Conservation (phyloP, 2,329 filamentous ascomycete species). For the Cercospora citrullina region DNA sequence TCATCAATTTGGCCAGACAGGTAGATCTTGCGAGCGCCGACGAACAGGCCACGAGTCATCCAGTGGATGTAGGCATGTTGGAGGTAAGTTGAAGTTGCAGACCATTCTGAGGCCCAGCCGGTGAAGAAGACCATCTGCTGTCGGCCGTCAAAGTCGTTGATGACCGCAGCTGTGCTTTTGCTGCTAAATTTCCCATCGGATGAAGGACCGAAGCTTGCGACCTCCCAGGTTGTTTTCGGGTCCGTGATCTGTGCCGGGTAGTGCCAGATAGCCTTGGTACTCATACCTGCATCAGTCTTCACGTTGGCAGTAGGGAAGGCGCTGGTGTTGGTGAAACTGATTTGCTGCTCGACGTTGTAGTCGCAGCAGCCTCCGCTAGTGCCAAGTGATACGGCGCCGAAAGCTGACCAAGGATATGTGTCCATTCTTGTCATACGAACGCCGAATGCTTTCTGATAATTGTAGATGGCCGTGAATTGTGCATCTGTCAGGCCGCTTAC, state of each 20-base stretch:
- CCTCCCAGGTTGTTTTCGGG: slow-evolving; percentile 11
- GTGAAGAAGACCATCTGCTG: slow-evolving; percentile 19
- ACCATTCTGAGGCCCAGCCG: slow-evolving; percentile 17
- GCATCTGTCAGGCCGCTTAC: slow-evolving; percentile 8
- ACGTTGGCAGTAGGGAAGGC: slow-evolving; percentile 9
- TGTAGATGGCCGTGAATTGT: slow-evolving; percentile 13
- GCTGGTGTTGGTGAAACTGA: slow-evolving; percentile 16
- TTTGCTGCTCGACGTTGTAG: slow-evolving; percentile 10
- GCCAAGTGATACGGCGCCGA: slow-evolving; percentile 8
- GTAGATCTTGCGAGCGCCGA: slow-evolving; percentile 13
- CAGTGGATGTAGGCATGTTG: slow-evolving; percentile 18
- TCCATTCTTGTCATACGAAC: slow-evolving; percentile 16
- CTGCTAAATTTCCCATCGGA: not conserved
- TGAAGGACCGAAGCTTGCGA: slow-evolving; percentile 8
- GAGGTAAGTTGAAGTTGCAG: slow-evolving; percentile 9
- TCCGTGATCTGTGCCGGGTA: slow-evolving; percentile 13
- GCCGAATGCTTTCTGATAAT: slow-evolving; percentile 15
- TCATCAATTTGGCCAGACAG: slow-evolving; percentile 13
- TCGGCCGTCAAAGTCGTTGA: slow-evolving; percentile 14
- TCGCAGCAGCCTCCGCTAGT: slow-evolving; percentile 12
- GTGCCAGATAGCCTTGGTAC: slow-evolving; percentile 15
- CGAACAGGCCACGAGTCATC: slow-evolving; percentile 17
- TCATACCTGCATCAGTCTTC: slow-evolving; percentile 8
- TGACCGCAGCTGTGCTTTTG: slow-evolving; percentile 10
- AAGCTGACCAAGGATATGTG: slow-evolving; percentile 17